phyloP scores from a whole-genome alignment of 192 early-diverging fungal genomes.

The Umbelopsis ramanniana region DNA sequence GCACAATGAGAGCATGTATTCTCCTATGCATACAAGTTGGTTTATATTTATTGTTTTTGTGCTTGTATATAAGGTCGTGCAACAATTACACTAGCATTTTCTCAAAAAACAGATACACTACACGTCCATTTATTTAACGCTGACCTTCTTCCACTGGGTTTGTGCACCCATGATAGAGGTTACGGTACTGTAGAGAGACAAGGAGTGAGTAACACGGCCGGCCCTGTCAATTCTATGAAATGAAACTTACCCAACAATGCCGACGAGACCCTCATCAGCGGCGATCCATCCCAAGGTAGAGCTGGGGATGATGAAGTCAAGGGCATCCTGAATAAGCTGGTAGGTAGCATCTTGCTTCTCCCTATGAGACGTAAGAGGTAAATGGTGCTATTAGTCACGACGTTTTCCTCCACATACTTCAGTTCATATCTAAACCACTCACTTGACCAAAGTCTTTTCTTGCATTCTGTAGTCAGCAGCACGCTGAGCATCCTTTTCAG shows the following conservation, averaged over 20 bases:
- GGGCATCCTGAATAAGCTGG: slow-evolving; percentile 65
- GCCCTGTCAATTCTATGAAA: neutral
- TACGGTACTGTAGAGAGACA: slow-evolving; percentile 45
- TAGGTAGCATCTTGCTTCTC: slow-evolving; percentile 54
- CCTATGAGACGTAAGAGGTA: slow-evolving; percentile 41
- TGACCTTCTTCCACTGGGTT: slow-evolving; percentile 58
- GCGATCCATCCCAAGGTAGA: slow-evolving; percentile 66
- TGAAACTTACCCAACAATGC: slow-evolving; percentile 63
- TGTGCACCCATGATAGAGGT: slow-evolving; percentile 73
- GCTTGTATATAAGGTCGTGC: neutral
- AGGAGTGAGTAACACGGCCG: neutral
- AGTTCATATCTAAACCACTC: slow-evolving; percentile 5
- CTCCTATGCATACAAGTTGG: too few relatives aligned
- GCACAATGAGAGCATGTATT: too few relatives aligned
- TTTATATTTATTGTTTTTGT: too few relatives aligned
- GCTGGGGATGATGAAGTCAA: slow-evolving; percentile 76
- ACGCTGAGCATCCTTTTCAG: slow-evolving; percentile 38
- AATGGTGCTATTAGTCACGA: neutral
- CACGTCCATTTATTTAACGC: neutral
- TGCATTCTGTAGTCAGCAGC: slow-evolving; percentile 42
- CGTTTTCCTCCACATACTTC: too few relatives aligned
- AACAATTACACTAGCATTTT: neutral
- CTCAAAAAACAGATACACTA: neutral
- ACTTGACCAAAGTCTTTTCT: slow-evolving; percentile 50
- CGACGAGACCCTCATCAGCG: slow-evolving; percentile 71